A percentile compares a stretch with the other conserved stretches of the same genome.
These are phyloP conservation scores for Neonectria faginata DNA, from an alignment of 2,329 filamentous ascomycete species.

Conservation along the genomic window DNA sequence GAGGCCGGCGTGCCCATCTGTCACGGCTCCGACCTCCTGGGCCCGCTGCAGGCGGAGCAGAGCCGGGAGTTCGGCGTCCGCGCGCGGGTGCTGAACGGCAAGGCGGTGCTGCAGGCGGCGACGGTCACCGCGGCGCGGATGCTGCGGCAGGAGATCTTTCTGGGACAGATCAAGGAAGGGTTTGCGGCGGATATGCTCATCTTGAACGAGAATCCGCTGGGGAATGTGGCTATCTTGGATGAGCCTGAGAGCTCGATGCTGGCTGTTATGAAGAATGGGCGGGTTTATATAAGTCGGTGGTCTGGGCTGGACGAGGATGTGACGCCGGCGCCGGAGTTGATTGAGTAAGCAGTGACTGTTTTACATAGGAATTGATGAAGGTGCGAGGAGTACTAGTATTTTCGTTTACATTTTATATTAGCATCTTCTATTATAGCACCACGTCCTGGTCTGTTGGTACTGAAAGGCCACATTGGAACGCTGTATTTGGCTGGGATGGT, in stretches of 20 bases:
- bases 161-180: conserved; percentile 64
- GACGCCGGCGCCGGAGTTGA: neutral
- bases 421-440: no score
- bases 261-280: conserved; percentile 65
- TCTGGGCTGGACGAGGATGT: conserved; percentile 33
- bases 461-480: no score
- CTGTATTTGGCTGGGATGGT: no score
- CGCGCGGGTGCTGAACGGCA: conserved; percentile 33
- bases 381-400: no score
- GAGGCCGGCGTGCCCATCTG: conserved; percentile 66
- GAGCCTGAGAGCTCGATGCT: conserved; percentile 59
- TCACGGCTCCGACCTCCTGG: conserved; percentile 59
- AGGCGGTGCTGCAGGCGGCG: conserved; percentile 43
- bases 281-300: conserved; percentile 37
- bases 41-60: conserved; percentile 46
- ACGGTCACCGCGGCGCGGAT: conserved; percentile 62
- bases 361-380: no score
- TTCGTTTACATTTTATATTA: no score
- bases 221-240: conserved; percentile 64
- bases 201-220: conserved; percentile 62
- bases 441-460: no score
- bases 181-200: conserved; percentile 65
- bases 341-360: neutral
- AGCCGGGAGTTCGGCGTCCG: conserved; percentile 47
- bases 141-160: conserved; percentile 55